Evolutionary conservation across 306 rosid genomes (phyloP), one percentile per base, ranked within the genome.

Genomic region (Rubus idaeus): DNA sequence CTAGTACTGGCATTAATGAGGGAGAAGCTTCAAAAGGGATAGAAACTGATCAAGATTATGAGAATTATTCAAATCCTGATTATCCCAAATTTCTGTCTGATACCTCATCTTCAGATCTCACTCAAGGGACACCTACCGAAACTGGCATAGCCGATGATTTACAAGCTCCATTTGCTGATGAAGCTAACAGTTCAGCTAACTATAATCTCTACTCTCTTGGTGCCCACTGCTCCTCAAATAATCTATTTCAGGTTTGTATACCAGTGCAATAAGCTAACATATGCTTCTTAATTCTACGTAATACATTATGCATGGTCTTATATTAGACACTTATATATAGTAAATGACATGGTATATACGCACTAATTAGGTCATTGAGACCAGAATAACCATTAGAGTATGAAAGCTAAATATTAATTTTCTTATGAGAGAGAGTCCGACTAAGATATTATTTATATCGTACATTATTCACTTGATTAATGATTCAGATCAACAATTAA

Each of bases 91-190:
- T 89, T 78, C 79, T 74, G 8, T 86, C 90, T 57, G 97, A 91
- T 30, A 91, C 92, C 40, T 94, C 98, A 55, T 94, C 98, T 62
- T 94, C 97, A 20, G 98, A 94, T 86, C 89, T 94, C 75, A 94
- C 97, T 67, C 98, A 94, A 86, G 97, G 98, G 21, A 90, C 96
- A 26, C 89, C 93, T 0, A 74, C 88, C 8, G 89, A 90, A 44
- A 85, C 87, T 12, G 83, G 87, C 30, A 84, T 80, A 62, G 86
- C 50, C 13, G 98, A 94, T 21, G 97, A 91, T 82, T 67, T 91
- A 14, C 98, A 84, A 35, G 82, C 89, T 67, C 91, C 88, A 16
- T 81, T 90, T 81, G 81, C 93, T 62, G 97, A 94, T 82, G 98
- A 94, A 88, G 98, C 96, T 64, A 91, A 89, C 20, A 94, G 97